Percentiles rank a stretch among this genome's conserved stretches.
Conservation (phyloP, 2,329 filamentous ascomycete genomes). For the Colletotrichum theobromicola region DNA sequence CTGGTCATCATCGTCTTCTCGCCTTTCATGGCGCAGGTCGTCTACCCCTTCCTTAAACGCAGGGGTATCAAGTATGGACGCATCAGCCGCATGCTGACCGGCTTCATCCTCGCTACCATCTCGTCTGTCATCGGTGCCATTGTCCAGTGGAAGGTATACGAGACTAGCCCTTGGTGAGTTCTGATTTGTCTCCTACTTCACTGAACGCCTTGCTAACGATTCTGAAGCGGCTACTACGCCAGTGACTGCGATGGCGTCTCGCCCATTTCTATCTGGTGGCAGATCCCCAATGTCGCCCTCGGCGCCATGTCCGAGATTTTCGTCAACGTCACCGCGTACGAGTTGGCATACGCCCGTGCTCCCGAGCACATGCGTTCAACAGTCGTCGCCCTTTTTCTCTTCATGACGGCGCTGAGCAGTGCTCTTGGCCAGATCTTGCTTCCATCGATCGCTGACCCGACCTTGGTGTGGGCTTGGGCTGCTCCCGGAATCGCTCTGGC, state of each 20-base stretch:
- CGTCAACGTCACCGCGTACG: slow-evolving; percentile 66
- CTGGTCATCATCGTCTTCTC: slow-evolving; percentile 64
- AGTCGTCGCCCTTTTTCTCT: slow-evolving; percentile 60
- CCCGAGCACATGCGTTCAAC: slow-evolving; percentile 68
- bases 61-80: slow-evolving; percentile 60
- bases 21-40: slow-evolving; percentile 52
- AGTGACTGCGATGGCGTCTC: slow-evolving; percentile 41
- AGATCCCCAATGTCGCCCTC: slow-evolving; percentile 52
- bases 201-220: not conserved
- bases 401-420: slow-evolving; percentile 63
- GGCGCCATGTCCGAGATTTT: slow-evolving; percentile 62
- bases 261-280: slow-evolving; percentile 57
- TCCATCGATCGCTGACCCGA: slow-evolving; percentile 46
- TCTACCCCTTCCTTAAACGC: slow-evolving; percentile 64
- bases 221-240: slow-evolving; percentile 44
- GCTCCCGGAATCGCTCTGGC: slow-evolving; percentile 28
- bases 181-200: too few species aligned
- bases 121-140: slow-evolving; percentile 62
- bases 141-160: slow-evolving; percentile 64
- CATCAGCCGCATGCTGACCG: slow-evolving; percentile 61
- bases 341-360: slow-evolving; percentile 73
- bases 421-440: slow-evolving; percentile 52
- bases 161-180: slow-evolving; percentile 50
- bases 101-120: slow-evolving; percentile 54
- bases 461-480: slow-evolving; percentile 27